Conservation (phyloP, 2,329 filamentous ascomycete species). For the Penicillium verrucosum region DNA sequence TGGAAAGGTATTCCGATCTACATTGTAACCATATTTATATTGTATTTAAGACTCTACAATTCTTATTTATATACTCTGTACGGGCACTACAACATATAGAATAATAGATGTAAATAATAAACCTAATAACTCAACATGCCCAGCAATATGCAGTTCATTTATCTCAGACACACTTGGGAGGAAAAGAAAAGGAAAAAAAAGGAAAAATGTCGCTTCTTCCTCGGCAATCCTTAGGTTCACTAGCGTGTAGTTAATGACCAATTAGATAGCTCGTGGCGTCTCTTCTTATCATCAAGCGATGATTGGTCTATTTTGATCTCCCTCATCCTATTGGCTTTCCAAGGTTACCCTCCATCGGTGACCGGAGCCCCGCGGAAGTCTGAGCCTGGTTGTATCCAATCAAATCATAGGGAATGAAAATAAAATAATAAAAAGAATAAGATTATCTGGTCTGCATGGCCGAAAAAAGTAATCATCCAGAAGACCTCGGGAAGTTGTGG, state of each 20-base stretch:
- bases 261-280: constrained; percentile 18
- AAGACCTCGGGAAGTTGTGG: not conserved
- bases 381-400: not conserved
- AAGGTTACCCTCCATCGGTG: not conserved
- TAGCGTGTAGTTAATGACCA: constrained; percentile 11
- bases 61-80: not conserved
- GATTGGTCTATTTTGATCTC: constrained; percentile 9
- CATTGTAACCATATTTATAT: not conserved
- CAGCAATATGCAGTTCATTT: not conserved
- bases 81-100: too few species aligned
- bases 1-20: not conserved
- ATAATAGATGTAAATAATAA: not conserved
- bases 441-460: not conserved
- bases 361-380: not conserved
- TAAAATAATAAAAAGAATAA: not conserved
- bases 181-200: not conserved
- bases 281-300: constrained; percentile 13
- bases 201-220: not conserved
- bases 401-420: not conserved
- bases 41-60: not conserved
- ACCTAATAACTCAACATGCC: not conserved
- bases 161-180: not conserved
- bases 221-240: constrained; percentile 8
- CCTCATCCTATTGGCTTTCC: not conserved
- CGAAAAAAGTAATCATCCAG: constrained; percentile 2